phyloP scores from a whole-genome alignment of 495 filamentous ascomycete species.

The Paragyromitra xinjiangensis region DNA sequence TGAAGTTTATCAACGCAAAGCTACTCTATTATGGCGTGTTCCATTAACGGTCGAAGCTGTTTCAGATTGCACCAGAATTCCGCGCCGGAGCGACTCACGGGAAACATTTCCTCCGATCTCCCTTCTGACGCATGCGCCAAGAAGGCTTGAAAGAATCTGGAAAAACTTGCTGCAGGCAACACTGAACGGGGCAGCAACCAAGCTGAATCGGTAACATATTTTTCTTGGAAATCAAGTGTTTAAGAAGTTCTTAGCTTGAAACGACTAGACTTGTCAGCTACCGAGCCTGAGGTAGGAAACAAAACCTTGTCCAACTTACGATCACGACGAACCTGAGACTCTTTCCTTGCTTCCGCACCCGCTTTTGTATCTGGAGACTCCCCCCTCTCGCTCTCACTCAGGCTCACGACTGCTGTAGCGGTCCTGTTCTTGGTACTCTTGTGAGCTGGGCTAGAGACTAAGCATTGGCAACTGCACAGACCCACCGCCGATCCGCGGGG shows the following conservation, averaged over 20 bases:
- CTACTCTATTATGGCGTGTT: not conserved
- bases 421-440: not conserved
- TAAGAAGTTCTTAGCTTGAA: constrained; percentile 24
- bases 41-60: not conserved
- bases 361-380: not conserved
- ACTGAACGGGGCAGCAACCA: constrained; percentile 9
- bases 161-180: constrained; percentile 9
- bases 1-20: not conserved
- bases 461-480: constrained; percentile 21
- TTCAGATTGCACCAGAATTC: not conserved
- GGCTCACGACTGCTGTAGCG: not conserved
- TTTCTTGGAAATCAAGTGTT: constrained; percentile 23
- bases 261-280: constrained; percentile 20
- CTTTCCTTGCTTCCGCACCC: not conserved
- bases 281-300: constrained; percentile 10
- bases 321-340: constrained; percentile 6
- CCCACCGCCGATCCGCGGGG: constrained; percentile 22
- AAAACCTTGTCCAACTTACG: constrained; percentile 21
- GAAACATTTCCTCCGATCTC: not conserved
- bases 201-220: constrained; percentile 10
- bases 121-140: constrained; percentile 18
- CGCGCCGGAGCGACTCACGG: not conserved
- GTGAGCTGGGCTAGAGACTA: constrained; percentile 3
- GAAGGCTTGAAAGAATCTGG: not conserved
- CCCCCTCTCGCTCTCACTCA: not conserved